phyloP scores from a whole-genome alignment of 2,329 filamentous ascomycete species.

The Fusarium buxicola region DNA sequence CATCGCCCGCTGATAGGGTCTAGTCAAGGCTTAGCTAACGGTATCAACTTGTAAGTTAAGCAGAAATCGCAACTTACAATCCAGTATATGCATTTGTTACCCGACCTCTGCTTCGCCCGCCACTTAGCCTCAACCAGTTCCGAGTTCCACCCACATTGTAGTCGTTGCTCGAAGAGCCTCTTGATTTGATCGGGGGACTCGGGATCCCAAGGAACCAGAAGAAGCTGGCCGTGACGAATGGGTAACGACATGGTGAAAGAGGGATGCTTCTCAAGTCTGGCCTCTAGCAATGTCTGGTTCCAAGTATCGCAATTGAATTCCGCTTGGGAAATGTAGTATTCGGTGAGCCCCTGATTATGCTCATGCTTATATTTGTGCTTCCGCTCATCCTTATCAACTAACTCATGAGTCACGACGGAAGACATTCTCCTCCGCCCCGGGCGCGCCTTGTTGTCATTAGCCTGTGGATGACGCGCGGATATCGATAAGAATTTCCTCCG shows the following conservation, averaged over 20 bases:
- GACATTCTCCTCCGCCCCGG: neutral
- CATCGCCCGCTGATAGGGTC: conserved; percentile 22
- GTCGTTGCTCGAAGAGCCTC: conserved; percentile 29
- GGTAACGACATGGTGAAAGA: conserved; percentile 12
- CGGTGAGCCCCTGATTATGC: no score
- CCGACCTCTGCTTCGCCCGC: conserved; percentile 29
- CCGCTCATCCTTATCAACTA: no score
- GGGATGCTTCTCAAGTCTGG: no score
- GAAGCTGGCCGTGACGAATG: conserved; percentile 13
- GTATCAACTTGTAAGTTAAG: no score
- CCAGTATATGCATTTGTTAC: conserved; percentile 44
- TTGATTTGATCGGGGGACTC: conserved; percentile 28
- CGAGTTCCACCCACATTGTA: conserved; percentile 40
- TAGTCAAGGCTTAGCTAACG: conserved; percentile 1
- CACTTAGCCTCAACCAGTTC: conserved; percentile 28
- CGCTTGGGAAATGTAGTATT: no score
- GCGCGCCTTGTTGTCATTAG: neutral
- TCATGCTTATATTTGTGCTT: no score
- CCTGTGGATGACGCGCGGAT: neutral
- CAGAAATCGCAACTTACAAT: conserved; percentile 27
- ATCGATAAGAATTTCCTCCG: neutral
- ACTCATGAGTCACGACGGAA: no score
- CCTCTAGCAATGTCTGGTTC: no score
- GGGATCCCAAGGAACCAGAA: conserved; percentile 43
- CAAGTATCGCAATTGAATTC: no score